Evolutionary conservation across 1,139 yeast species (phyloP).

Genomic region (Pichia sp.): DNA sequence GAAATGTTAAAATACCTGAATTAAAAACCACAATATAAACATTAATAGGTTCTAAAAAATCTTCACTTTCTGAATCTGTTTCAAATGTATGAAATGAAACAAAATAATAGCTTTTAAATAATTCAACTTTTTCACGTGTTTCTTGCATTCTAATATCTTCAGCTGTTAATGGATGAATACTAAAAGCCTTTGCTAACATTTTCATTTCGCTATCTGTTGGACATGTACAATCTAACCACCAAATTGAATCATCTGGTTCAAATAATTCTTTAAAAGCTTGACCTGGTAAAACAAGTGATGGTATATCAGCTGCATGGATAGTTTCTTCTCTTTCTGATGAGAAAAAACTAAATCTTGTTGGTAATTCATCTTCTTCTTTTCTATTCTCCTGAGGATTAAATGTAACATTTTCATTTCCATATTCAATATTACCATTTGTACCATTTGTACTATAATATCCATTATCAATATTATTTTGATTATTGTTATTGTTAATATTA

Average conservation of each 20-base stretch:
- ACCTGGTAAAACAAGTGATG: constrained; percentile 61
- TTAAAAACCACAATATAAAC: constrained; percentile 84
- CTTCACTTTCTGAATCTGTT: constrained; percentile 69
- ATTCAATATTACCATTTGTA: too few relatives aligned
- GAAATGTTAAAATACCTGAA: constrained; percentile 79
- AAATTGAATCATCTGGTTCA: constrained; percentile 50
- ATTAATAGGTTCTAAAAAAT: constrained; percentile 79
- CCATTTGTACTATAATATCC: neutral
- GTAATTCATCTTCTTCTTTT: constrained; percentile 30
- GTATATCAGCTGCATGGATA: constrained; percentile 79
- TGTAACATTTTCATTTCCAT: constrained; percentile 8
- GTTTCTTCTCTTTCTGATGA: constrained; percentile 80
- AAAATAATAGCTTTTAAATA: constrained; percentile 67
- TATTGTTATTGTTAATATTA: neutral
- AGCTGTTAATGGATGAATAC: constrained; percentile 79
- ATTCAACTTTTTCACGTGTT: constrained; percentile 78
- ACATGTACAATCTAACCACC: constrained; percentile 65
- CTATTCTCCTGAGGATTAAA: constrained; percentile 13
- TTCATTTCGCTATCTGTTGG: constrained; percentile 34
- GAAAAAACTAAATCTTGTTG: constrained; percentile 80
- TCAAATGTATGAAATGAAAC: constrained; percentile 82
- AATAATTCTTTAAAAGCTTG: constrained; percentile 63
- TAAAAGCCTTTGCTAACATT: constrained; percentile 46
- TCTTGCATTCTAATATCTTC: constrained; percentile 84
- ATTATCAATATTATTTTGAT: neutral